These are phyloP conservation scores for Saccharum hybrid DNA, from an alignment of 202 grass and related monocot species.

Conservation along the genomic window DNA sequence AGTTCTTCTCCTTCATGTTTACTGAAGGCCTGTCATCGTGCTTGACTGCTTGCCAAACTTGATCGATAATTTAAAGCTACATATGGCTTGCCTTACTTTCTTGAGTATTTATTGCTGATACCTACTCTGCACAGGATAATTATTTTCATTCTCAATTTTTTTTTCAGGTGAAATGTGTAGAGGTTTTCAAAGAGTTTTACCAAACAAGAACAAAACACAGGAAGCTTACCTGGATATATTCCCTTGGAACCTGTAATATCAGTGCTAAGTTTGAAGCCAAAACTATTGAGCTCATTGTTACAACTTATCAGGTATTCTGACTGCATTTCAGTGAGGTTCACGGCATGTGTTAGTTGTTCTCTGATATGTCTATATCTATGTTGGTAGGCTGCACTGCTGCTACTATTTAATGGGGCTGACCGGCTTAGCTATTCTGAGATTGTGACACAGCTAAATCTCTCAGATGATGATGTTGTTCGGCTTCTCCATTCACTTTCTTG, in stretches of 20 bases:
- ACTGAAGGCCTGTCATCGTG: background rate
- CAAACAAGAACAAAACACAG: constrained; percentile 87
- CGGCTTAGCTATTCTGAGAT: constrained; percentile 78
- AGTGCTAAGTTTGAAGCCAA: constrained; percentile 65
- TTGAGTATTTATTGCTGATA: constrained; percentile 5
- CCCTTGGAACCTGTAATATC: constrained; percentile 70
- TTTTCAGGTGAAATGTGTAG: constrained; percentile 86
- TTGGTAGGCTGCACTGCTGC: constrained; percentile 63
- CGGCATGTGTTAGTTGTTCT: constrained; percentile 10
- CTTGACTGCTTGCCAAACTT: background rate
- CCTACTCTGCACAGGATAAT: background rate
- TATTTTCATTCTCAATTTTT: background rate
- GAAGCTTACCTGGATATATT: constrained; percentile 88
- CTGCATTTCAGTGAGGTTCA: constrained; percentile 11
- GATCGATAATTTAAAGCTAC: constrained; percentile 2
- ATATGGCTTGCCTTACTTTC: constrained; percentile 16
- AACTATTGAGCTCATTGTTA: constrained; percentile 69
- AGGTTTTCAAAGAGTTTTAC: constrained; percentile 96
- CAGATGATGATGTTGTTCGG: constrained; percentile 70
- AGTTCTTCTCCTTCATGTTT: background rate
- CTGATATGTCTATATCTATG: constrained; percentile 4
- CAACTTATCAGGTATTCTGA: constrained; percentile 66
- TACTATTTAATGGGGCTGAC: constrained; percentile 67
- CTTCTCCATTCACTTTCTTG: constrained; percentile 81
- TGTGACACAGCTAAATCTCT: constrained; percentile 69